A percentile compares a stretch with the other conserved stretches of the same genome.
These are phyloP conservation scores for Santalum album DNA, from an alignment of 164 flowering plant species.

Conservation along the genomic window DNA sequence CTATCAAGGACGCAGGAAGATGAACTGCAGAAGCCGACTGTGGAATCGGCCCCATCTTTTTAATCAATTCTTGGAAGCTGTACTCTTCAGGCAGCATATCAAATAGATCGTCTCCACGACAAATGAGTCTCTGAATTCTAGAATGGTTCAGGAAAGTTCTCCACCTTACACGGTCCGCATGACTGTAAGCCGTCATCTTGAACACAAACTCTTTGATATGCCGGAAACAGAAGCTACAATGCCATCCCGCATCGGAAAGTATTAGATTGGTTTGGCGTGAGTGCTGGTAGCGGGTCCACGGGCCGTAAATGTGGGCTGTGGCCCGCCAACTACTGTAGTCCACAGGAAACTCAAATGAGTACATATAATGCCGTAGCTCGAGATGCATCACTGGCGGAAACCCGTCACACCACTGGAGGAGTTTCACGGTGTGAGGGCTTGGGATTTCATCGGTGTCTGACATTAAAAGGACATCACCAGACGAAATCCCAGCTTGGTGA, in stretches of 20 bases:
- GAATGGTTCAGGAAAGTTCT: slow-evolving; percentile 18
- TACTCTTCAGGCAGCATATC: slow-evolving; percentile 50
- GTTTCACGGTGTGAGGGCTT: slow-evolving; percentile 30
- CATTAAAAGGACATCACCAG: slow-evolving; percentile 36
- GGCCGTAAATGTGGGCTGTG: slow-evolving; percentile 20
- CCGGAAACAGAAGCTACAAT: slow-evolving; percentile 42
- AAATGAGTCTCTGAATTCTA: slow-evolving; percentile 33
- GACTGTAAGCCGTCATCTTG: slow-evolving; percentile 46
- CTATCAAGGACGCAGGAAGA: slow-evolving; percentile 33
- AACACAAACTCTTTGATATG: slow-evolving; percentile 29
- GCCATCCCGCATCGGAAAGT: slow-evolving; percentile 44
- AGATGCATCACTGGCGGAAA: slow-evolving; percentile 36
- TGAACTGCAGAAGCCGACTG: slow-evolving; percentile 31
- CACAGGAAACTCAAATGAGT: slow-evolving; percentile 44
- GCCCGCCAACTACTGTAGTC: slow-evolving; percentile 40
- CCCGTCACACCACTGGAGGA: slow-evolving; percentile 41
- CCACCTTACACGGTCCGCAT: slow-evolving; percentile 32
- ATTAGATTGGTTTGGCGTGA: slow-evolving; percentile 26
- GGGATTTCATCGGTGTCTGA: slow-evolving; percentile 43
- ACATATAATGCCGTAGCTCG: slow-evolving; percentile 30
- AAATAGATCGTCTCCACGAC: slow-evolving; percentile 34
- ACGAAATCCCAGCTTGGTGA: slow-evolving; percentile 23
- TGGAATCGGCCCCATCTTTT: slow-evolving; percentile 39
- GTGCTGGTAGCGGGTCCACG: slow-evolving; percentile 25
- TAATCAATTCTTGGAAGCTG: slow-evolving; percentile 27